These are phyloP conservation scores for Neonothopanus nambi DNA, from an alignment of 1,284 basidiomycete genomes.

Conservation along the genomic window DNA sequence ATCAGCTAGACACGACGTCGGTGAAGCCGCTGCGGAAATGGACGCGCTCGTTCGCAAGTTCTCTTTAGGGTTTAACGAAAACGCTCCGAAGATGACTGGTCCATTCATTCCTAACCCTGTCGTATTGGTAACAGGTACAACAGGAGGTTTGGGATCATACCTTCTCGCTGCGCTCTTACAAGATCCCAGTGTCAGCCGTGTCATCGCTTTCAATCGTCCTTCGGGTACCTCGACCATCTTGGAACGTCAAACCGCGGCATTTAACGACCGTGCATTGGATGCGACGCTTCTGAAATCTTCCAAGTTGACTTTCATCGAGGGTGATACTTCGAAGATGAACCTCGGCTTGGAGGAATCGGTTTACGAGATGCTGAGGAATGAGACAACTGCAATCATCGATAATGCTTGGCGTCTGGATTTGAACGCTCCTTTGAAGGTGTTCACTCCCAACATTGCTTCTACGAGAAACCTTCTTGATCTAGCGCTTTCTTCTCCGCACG, in stretches of 20 bases:
- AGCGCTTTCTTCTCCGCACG: neutral
- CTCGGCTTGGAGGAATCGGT: neutral
- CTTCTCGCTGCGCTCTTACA: slow-evolving; percentile 23
- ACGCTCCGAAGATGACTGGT: neutral
- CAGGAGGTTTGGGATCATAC: slow-evolving; percentile 26
- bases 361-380: neutral
- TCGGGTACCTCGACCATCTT: neutral
- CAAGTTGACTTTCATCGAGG: slow-evolving; percentile 1
- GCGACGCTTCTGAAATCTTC: neutral
- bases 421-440: neutral
- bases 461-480: neutral
- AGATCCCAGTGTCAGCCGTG: slow-evolving; percentile 19
- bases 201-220: slow-evolving; percentile 26
- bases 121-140: slow-evolving; percentile 27
- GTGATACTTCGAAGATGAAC: neutral
- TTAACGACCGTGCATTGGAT: neutral
- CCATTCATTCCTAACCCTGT: slow-evolving; percentile 16
- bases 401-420: slow-evolving; percentile 4
- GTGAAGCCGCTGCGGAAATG: no score
- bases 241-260: neutral
- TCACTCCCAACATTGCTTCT: neutral
- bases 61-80: neutral
- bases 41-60: neutral
- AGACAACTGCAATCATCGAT: neutral
- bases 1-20: no score